A percentile compares a stretch with the other conserved stretches of the same genome.
Evolutionary conservation across 2,329 filamentous ascomycete genomes (phyloP).

Genomic region (Raffaelea ambrosiae): DNA sequence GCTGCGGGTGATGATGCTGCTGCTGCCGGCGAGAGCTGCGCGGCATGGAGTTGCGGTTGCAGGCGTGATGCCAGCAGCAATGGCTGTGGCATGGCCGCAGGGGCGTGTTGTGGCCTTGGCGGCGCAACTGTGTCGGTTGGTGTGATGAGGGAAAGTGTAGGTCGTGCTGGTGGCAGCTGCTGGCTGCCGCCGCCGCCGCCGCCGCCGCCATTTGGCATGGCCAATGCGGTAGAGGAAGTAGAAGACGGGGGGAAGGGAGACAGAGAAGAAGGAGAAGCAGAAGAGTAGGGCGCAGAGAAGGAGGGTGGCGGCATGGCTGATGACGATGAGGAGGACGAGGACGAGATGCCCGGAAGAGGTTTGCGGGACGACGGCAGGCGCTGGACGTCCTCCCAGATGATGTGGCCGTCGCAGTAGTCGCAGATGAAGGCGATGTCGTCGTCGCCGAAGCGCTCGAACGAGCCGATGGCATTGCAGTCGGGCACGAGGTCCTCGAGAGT

Average conservation of each 20-base stretch:
- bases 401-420: slow-evolving; percentile 53
- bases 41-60: slow-evolving; percentile 10
- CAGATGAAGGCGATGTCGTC: slow-evolving; percentile 49
- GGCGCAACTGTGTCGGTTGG: too few relatives aligned
- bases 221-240: neutral
- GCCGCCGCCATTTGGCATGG: neutral
- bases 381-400: slow-evolving; percentile 49
- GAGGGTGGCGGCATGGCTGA: neutral
- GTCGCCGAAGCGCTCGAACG: slow-evolving; percentile 47
- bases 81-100: too few relatives aligned
- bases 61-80: too few relatives aligned
- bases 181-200: too few relatives aligned
- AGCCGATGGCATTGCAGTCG: slow-evolving; percentile 43
- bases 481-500: slow-evolving; percentile 38
- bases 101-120: too few relatives aligned
- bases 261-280: slow-evolving; percentile 4
- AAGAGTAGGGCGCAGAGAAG: slow-evolving; percentile 9
- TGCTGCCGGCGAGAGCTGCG: neutral
- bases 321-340: neutral
- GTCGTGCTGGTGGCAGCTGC: neutral
- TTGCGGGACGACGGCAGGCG: slow-evolving; percentile 39
- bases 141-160: neutral
- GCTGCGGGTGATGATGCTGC: slow-evolving; percentile 8
- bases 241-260: neutral
- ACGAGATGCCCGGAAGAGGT: neutral